Base-by-base conservation (phyloP, 192 early-diverging fungal species). In the Coemansia sp. region DNA sequence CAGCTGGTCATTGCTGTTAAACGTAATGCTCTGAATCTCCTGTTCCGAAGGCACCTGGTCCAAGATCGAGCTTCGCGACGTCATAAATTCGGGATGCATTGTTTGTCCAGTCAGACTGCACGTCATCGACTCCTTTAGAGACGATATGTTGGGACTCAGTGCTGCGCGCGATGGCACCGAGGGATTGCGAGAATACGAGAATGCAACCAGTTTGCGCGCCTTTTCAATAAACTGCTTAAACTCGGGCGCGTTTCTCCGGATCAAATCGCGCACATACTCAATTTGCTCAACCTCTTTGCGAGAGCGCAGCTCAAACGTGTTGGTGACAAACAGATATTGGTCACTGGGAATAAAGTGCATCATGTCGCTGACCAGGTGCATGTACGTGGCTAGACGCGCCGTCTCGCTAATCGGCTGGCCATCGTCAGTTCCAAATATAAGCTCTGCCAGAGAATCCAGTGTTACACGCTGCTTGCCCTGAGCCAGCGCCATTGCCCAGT, bases 351-450 rank as follows among this genome's bases (percentile, higher is more conserved):
- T 81, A 54, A 79, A 86, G 25, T 85, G 79, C 24, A 79, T 60
- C 25, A 77, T 54, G 53, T 90, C 74, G 39, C 73, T 73, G 1
- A 85, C 79, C 57, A 90, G 37, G 52, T 83, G 84, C 23, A 85
- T 62, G 65, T 88, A 86, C 0, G 86, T 84, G 1, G 87, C 85
- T 58, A 89, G 85, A 7, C 83, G 59, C 39, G 65, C 76, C 1
- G 45, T 39, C 17, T 73, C 48, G 62, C 51, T 58, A 5, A 62
- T 22, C 10, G 47, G 41, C 43, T 63, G 29, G 25, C 32, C 58
- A 9, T 17, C 14, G 51, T 43, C 15, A 15, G 22, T 41, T 41
- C 60, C 64, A 52, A 75, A 82, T 24, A 76, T 76, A 5, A 74
- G 70, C 50, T 69, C 63, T 1, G 79, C 74, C 54, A 76, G 68